Percentiles rank a stretch among this genome's conserved stretches.
phyloP scores from a whole-genome alignment of 2,329 filamentous ascomycete species.

The Zymoseptoria ardabiliae region DNA sequence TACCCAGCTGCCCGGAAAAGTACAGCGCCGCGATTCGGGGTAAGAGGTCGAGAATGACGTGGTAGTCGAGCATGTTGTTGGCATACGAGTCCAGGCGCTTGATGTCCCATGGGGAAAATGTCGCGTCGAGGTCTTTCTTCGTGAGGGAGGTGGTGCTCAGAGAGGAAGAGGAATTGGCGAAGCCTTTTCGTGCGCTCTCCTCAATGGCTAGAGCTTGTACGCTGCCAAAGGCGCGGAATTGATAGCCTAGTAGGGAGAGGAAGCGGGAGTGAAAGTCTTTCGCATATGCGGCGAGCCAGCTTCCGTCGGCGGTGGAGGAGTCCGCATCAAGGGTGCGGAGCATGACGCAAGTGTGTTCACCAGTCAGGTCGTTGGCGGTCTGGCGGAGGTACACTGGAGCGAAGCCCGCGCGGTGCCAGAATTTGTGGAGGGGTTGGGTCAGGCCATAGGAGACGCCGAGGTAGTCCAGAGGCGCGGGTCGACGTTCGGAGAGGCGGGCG shows the following conservation, averaged over 20 bases:
- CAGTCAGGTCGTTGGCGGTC: constrained; percentile 91
- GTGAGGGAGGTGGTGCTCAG: constrained; percentile 50
- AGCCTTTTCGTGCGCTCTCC: constrained; percentile 70
- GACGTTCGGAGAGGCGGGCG: constrained; percentile 74
- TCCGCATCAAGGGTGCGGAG: constrained; percentile 63
- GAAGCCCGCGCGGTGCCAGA: constrained; percentile 88
- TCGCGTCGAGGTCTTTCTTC: constrained; percentile 67
- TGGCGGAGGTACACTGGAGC: constrained; percentile 88
- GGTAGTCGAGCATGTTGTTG: constrained; percentile 95
- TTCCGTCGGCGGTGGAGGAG: constrained; percentile 54
- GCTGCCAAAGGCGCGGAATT: constrained; percentile 77
- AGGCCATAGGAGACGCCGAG: constrained; percentile 92
- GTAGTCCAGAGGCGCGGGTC: constrained; percentile 77
- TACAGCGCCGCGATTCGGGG: constrained; percentile 75
- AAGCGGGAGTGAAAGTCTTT: constrained; percentile 95
- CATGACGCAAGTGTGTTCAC: constrained; percentile 98
- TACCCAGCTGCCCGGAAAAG: constrained; percentile 65
- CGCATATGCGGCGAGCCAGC: constrained; percentile 85
- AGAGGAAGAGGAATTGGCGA: constrained; percentile 51
- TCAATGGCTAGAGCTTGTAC: constrained; percentile 78
- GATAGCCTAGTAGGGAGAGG: constrained; percentile 79
- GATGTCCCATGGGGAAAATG: constrained; percentile 84
- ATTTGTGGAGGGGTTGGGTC: constrained; percentile 80
- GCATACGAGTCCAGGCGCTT: constrained; percentile 93
- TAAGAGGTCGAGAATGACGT: constrained; percentile 89